phyloP scores from a whole-genome alignment of 305 asterid genomes.

The Fraxinus sp. region DNA sequence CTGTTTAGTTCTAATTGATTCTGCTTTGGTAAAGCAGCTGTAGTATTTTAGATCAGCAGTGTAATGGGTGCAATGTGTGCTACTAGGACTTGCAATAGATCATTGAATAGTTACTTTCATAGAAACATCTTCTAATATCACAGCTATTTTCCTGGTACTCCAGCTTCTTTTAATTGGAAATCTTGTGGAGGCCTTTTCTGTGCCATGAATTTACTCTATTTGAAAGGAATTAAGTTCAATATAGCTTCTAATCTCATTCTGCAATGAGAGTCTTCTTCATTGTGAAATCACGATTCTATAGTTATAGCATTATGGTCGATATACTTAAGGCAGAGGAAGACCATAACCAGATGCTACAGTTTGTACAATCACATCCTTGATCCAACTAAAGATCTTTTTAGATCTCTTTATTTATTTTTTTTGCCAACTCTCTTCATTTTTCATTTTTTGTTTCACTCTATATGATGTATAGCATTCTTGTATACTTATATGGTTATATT shows the following conservation, averaged over 20 bases:
- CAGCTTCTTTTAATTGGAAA: neutral
- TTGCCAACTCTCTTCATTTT: neutral
- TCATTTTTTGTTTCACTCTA: neutral
- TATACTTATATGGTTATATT: neutral
- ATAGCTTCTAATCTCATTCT: neutral
- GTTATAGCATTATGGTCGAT: neutral
- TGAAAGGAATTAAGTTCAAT: slow-evolving; percentile 8
- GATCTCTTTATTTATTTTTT: neutral
- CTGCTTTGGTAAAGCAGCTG: neutral
- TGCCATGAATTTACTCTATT: neutral
- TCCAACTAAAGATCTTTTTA: neutral
- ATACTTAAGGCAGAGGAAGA: slow-evolving; percentile 8
- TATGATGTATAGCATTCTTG: neutral
- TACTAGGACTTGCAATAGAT: neutral
- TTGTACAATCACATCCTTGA: neutral
- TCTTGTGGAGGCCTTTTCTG: neutral
- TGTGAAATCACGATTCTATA: neutral
- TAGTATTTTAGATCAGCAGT: neutral
- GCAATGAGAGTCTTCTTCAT: neutral
- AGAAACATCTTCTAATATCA: neutral
- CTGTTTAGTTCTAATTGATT: neutral
- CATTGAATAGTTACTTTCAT: neutral
- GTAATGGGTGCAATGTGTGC: neutral
- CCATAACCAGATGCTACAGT: neutral
- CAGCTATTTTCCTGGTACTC: neutral